These are phyloP conservation scores for Thamnidium elegans DNA, from an alignment of 192 early-diverging fungal species.

Conservation along the genomic window DNA sequence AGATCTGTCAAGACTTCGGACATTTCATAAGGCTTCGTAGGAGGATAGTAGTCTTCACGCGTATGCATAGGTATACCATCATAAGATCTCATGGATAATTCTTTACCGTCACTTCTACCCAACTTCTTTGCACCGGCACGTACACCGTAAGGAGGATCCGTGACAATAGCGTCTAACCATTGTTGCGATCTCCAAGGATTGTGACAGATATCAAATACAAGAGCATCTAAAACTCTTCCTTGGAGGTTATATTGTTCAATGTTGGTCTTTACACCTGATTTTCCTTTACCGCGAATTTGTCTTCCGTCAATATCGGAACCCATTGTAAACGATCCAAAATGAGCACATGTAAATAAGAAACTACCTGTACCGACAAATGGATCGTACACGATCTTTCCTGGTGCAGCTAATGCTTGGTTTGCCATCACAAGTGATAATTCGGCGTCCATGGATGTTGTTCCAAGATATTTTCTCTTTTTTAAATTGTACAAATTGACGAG, in stretches of 20 bases:
- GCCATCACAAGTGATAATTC: conserved; percentile 96
- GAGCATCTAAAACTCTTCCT: conserved; percentile 71
- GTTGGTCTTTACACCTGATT: conserved; percentile 71
- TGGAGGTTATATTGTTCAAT: conserved; percentile 77
- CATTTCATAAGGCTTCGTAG: conserved; percentile 96
- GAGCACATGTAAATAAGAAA: conserved; percentile 89
- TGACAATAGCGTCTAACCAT: conserved; percentile 90
- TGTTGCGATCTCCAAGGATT: conserved; percentile 70
- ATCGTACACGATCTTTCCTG: conserved; percentile 84
- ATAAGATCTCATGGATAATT: conserved; percentile 39
- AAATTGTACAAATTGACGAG: conserved; percentile 83
- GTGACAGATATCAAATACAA: conserved; percentile 85
- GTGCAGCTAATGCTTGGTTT: conserved; percentile 77
- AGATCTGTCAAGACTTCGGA: conserved; percentile 83
- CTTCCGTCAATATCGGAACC: conserved; percentile 98
- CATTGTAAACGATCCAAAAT: conserved; percentile 88
- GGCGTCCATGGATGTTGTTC: conserved; percentile 98
- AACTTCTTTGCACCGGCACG: conserved; percentile 94
- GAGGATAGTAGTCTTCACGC: conserved; percentile 74
- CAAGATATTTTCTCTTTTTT: conserved; percentile 93
- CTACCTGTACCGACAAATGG: conserved; percentile 97
- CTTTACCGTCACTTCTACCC: conserved; percentile 57
- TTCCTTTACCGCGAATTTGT: conserved; percentile 87
- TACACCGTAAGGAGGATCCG: conserved; percentile 96
- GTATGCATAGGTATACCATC: conserved; percentile 46